These are phyloP conservation scores for Cyclotella cryptica DNA, from an alignment of 108 stramenopile genomes.

Conservation along the genomic window DNA sequence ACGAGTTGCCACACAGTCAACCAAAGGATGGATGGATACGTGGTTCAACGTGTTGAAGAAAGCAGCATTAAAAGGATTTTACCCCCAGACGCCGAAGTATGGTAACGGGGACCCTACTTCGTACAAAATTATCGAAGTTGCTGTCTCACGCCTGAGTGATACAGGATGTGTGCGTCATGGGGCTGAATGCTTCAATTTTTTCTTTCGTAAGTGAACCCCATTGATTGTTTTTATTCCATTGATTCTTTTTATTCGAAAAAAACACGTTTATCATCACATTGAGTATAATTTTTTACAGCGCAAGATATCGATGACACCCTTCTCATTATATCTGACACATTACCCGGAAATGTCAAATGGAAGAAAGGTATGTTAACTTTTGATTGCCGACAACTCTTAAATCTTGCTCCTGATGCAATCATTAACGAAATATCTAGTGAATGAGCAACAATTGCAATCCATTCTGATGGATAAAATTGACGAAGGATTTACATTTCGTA, in stretches of 20 bases:
- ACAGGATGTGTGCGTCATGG: slow-evolving; percentile 71
- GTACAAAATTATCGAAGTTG: slow-evolving; percentile 59
- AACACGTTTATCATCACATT: neutral
- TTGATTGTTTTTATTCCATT: neutral
- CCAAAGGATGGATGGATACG: slow-evolving; percentile 44
- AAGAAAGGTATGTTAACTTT: slow-evolving; percentile 9
- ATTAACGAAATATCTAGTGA: slow-evolving; percentile 28
- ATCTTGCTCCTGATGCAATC: too few relatives aligned
- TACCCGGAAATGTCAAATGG: slow-evolving; percentile 53
- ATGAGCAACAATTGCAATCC: slow-evolving; percentile 52
- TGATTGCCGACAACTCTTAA: neutral
- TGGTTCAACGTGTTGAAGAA: slow-evolving; percentile 63
- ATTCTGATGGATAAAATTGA: slow-evolving; percentile 56
- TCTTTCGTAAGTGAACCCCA: slow-evolving; percentile 53
- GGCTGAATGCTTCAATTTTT: slow-evolving; percentile 74
- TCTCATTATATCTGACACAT: slow-evolving; percentile 59
- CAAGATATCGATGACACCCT: slow-evolving; percentile 66
- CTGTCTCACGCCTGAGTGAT: slow-evolving; percentile 40
- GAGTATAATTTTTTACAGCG: neutral
- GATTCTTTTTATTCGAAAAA: neutral
- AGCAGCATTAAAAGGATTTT: slow-evolving; percentile 45
- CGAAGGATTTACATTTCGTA: slow-evolving; percentile 64
- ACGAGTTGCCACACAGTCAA: slow-evolving; percentile 22
- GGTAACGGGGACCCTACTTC: slow-evolving; percentile 67
- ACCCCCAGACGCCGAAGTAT: slow-evolving; percentile 56